Percentiles rank a stretch among this genome's conserved stretches.
These are phyloP conservation scores for Umbelopsis vinacea DNA, from an alignment of 192 early-diverging fungal species.

Conservation along the genomic window DNA sequence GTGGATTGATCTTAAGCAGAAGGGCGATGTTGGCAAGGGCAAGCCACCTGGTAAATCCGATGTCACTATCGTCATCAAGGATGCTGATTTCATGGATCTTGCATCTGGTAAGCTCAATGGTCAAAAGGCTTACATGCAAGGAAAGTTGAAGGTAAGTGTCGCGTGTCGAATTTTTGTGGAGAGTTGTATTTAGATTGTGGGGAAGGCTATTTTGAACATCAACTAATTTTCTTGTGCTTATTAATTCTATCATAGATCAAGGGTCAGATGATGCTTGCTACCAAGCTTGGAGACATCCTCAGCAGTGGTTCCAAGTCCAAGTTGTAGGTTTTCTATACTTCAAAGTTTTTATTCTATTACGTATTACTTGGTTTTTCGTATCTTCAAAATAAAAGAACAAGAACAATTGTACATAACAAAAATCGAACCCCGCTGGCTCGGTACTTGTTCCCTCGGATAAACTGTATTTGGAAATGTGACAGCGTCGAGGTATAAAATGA, in stretches of 20 bases:
- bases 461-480: constrained; percentile 4
- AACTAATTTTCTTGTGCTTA: not conserved
- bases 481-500: not conserved
- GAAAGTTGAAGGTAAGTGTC: constrained; percentile 76
- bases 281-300: constrained; percentile 15
- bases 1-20: constrained; percentile 88
- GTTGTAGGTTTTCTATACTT: constrained; percentile 8
- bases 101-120: constrained; percentile 84
- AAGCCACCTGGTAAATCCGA: constrained; percentile 69
- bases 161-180: not conserved
- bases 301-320: constrained; percentile 7
- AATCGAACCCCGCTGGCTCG: not conserved
- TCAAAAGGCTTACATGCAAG: constrained; percentile 92
- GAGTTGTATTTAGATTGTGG: not conserved
- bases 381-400: constrained; percentile 4
- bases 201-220: not conserved
- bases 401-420: not conserved
- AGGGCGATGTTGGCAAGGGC: constrained; percentile 60
- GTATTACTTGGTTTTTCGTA: not conserved
- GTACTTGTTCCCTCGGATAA: not conserved
- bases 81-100: constrained; percentile 84
- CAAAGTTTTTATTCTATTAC: not conserved
- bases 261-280: constrained; percentile 77
- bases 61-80: constrained; percentile 72
- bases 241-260: constrained; percentile 44